A percentile compares a stretch with the other conserved stretches of the same genome.
phyloP scores from a whole-genome alignment of 192 early-diverging fungal species.

The Entomortierella chlamydospora region DNA sequence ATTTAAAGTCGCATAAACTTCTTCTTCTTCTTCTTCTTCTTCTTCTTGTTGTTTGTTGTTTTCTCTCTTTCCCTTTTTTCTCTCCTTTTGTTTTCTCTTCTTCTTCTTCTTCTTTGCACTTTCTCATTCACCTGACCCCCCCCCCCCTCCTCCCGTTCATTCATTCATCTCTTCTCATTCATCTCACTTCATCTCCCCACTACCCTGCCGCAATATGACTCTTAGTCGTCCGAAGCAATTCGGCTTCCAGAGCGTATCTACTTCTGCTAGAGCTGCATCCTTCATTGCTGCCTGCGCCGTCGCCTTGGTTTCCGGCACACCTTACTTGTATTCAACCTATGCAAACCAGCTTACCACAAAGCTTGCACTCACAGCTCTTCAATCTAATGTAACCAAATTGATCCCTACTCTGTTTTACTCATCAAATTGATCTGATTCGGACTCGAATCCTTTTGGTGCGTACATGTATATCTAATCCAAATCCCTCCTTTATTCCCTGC shows the following conservation, averaged over 20 bases:
- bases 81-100: not conserved
- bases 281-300: slow-evolving; percentile 45
- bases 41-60: not conserved
- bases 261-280: slow-evolving; percentile 20
- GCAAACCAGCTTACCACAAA: slow-evolving; percentile 49
- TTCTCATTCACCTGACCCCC: not conserved
- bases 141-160: not conserved
- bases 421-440: not conserved
- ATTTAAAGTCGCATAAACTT: too few species aligned
- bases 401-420: not conserved
- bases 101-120: not conserved
- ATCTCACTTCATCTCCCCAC: not conserved
- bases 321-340: slow-evolving; percentile 52
- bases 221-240: not conserved
- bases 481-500: not conserved
- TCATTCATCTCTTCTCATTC: not conserved
- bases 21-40: not conserved
- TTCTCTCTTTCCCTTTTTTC: not conserved
- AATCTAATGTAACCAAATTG: slow-evolving; percentile 33
- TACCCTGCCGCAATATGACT: not conserved
- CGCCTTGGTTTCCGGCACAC: slow-evolving; percentile 47
- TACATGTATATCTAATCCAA: too few species aligned
- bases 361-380: slow-evolving; percentile 38
- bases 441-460: too few species aligned
- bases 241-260: not conserved